A percentile compares a stretch with the other conserved stretches of the same genome.
phyloP scores from a whole-genome alignment of 768 basidiomycete genomes.

The Auriscalpium vulgare region DNA sequence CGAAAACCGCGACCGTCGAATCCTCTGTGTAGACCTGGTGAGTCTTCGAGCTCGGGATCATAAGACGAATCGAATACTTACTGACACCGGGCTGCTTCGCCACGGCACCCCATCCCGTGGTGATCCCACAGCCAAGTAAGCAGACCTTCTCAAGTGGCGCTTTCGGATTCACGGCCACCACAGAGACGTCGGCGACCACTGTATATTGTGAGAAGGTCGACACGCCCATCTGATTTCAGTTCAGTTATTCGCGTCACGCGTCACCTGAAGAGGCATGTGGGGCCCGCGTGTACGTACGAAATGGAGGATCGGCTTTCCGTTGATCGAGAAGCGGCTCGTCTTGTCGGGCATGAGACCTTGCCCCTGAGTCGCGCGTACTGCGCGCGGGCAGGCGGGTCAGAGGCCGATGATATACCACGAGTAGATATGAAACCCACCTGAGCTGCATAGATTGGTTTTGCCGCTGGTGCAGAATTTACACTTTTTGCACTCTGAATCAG shows the following conservation, averaged over 20 bases:
- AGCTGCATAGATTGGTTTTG: constrained; percentile 98
- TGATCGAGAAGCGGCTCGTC: constrained; percentile 80
- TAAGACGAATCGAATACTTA: constrained; percentile 27
- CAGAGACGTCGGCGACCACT: constrained; percentile 94
- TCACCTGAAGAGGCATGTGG: background rate
- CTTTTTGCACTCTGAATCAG: constrained; percentile 65
- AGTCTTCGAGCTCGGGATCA: background rate
- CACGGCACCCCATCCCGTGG: constrained; percentile 97
- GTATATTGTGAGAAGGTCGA: constrained; percentile 99
- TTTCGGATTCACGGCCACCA: constrained; percentile 78
- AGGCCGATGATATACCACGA: no score
- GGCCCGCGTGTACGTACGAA: constrained; percentile 51
- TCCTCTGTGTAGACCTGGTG: constrained; percentile 41
- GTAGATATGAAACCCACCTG: constrained; percentile 40
- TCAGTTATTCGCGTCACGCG: background rate
- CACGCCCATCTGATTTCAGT: constrained; percentile 75
- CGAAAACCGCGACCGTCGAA: constrained; percentile 90
- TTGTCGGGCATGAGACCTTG: constrained; percentile 92
- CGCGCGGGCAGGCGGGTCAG: background rate
- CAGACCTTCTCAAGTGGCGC: constrained; percentile 97
- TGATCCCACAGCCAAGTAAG: constrained; percentile 92
- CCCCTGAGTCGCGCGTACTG: constrained; percentile 90
- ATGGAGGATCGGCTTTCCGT: constrained; percentile 81
- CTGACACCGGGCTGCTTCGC: constrained; percentile 84
- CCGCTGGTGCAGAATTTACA: constrained; percentile 99